phyloP scores from a whole-genome alignment of 441 rosid species.

The Dalechampia spathulata region DNA sequence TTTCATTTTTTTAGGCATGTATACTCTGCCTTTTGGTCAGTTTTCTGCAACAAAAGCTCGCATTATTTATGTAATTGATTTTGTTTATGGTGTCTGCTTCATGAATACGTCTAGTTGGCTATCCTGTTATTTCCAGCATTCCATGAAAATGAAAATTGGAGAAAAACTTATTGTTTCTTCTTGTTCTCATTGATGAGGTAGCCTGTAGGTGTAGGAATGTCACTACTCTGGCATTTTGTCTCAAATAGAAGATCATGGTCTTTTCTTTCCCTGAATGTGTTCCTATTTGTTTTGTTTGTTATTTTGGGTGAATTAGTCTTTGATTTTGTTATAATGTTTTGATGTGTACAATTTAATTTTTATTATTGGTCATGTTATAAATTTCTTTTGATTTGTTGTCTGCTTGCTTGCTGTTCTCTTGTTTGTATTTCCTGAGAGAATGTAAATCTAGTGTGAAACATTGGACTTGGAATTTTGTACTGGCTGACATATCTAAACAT shows the following conservation, averaged over 20 bases:
- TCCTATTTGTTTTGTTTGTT: no score
- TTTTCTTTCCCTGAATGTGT: no score
- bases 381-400: no score
- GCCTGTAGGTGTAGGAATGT: neutral
- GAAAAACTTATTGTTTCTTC: neutral
- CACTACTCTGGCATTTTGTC: neutral
- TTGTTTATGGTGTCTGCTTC: neutral
- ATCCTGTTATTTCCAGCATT: neutral
- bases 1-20: neutral
- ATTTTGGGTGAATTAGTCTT: no score
- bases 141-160: neutral
- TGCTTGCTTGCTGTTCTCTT: no score
- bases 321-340: no score
- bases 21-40: neutral
- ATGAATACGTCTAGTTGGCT: neutral
- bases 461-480: neutral
- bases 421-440: neutral
- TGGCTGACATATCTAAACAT: neutral
- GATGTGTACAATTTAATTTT: no score
- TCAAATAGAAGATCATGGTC: neutral
- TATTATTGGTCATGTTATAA: no score
- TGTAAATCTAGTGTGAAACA: no score
- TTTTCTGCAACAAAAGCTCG: neutral
- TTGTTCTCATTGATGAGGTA: neutral
- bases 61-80: neutral